Conservation (phyloP, 495 filamentous ascomycete genomes). For the Podospora tetraspora region DNA sequence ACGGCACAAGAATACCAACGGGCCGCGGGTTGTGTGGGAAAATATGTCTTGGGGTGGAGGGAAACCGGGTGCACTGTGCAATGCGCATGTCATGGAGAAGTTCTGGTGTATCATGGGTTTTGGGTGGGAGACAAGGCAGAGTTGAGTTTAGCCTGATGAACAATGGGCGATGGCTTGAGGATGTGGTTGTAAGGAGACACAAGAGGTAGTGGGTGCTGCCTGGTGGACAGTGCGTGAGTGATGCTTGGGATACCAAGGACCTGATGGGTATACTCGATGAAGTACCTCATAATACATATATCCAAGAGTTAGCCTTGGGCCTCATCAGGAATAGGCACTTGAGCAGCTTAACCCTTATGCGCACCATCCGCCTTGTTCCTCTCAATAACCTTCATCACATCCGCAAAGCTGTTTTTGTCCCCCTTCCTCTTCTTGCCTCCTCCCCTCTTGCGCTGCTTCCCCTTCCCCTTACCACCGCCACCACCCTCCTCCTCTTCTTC, state of each 20-base stretch:
- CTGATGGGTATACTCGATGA: background rate
- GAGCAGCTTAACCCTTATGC: background rate
- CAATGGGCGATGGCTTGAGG: background rate
- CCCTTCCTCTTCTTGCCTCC: slow-evolving; percentile 80
- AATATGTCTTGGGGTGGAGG: background rate
- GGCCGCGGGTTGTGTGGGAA: background rate
- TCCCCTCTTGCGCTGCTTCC: slow-evolving; percentile 67
- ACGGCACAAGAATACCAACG: background rate
- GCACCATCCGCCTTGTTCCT: slow-evolving; percentile 39
- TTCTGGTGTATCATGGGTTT: background rate
- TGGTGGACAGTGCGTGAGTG: background rate
- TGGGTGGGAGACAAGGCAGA: background rate
- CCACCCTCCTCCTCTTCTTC: slow-evolving; percentile 34
- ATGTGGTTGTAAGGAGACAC: background rate
- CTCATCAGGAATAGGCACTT: no score
- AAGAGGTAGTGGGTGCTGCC: background rate
- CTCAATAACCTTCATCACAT: slow-evolving; percentile 78
- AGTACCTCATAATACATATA: background rate
- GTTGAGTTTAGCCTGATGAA: background rate
- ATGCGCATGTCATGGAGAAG: background rate
- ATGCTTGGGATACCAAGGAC: background rate
- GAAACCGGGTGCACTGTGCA: background rate
- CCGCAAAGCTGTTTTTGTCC: slow-evolving; percentile 70
- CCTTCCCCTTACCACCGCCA: slow-evolving; percentile 50
- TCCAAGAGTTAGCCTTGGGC: background rate